Evolutionary conservation across 768 basidiomycete genomes (phyloP).

Genomic region (Sporobolomyces phaffii): DNA sequence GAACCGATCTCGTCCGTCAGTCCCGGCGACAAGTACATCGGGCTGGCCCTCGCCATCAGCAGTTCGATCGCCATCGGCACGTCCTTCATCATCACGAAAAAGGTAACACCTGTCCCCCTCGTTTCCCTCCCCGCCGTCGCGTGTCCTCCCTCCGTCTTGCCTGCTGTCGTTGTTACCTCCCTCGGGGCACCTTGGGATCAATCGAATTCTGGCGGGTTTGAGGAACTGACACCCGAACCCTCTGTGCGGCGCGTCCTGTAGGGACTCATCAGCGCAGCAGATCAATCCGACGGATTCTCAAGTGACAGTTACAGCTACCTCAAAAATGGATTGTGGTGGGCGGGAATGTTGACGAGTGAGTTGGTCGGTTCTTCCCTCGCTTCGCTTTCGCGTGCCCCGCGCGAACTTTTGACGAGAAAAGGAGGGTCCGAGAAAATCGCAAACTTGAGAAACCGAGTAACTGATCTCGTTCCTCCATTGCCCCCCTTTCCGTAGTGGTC

Average conservation of each 20-base stretch:
- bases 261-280: slow-evolving; percentile 83
- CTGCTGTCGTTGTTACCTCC: too few relatives aligned
- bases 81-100: slow-evolving; percentile 98
- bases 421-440: background rate
- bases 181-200: too few relatives aligned
- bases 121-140: background rate
- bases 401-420: background rate
- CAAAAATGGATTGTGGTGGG: slow-evolving; percentile 93
- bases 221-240: too few relatives aligned
- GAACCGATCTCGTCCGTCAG: slow-evolving; percentile 14
- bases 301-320: slow-evolving; percentile 82
- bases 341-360: slow-evolving; percentile 84
- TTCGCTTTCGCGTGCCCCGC: background rate
- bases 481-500: slow-evolving; percentile 57
- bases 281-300: slow-evolving; percentile 51
- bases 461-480: slow-evolving; percentile 8
- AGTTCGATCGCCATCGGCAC: slow-evolving; percentile 83
- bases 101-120: slow-evolving; percentile 53
- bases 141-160: background rate
- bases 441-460: too few relatives aligned
- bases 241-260: too few relatives aligned
- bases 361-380: slow-evolving; percentile 7
- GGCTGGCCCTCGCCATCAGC: slow-evolving; percentile 77
- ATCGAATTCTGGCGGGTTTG: too few relatives aligned
- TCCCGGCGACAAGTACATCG: slow-evolving; percentile 76